Conservation (phyloP, 148 eudicot genomes). For the Fallopia convolvulus region DNA sequence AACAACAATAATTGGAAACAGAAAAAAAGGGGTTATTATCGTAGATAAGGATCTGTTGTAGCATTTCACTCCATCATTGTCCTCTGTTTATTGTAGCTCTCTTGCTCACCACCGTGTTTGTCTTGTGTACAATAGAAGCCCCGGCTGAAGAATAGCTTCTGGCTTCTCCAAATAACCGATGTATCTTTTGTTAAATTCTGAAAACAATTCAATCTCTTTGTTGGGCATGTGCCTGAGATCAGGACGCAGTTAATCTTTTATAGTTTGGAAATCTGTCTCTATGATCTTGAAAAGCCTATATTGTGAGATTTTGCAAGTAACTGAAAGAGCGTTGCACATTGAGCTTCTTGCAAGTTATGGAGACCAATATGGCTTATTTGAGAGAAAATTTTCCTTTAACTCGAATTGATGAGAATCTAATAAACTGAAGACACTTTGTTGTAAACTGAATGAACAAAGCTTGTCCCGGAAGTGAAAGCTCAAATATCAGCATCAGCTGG, state of each 20-base stretch:
- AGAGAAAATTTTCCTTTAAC: too few species aligned
- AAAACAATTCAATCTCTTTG: neutral
- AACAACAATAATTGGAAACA: neutral
- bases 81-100: neutral
- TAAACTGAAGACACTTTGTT: too few species aligned
- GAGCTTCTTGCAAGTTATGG: neutral
- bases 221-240: neutral
- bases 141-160: slow-evolving; percentile 6
- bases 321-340: neutral
- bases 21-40: neutral
- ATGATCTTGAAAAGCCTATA: neutral
- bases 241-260: neutral
- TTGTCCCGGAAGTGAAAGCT: neutral
- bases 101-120: neutral
- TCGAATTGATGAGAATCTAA: too few species aligned
- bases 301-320: neutral
- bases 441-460: neutral
- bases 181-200: neutral
- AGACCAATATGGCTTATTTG: neutral
- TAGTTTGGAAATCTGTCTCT: neutral
- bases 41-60: slow-evolving; percentile 1
- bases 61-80: neutral
- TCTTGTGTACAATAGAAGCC: slow-evolving; percentile 10
- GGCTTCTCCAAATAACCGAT: slow-evolving; percentile 1
- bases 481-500: neutral